A percentile compares a stretch with the other conserved stretches of the same genome.
These are phyloP conservation scores for Luffa acutangula DNA, from an alignment of 306 rosid genomes.

Conservation along the genomic window DNA sequence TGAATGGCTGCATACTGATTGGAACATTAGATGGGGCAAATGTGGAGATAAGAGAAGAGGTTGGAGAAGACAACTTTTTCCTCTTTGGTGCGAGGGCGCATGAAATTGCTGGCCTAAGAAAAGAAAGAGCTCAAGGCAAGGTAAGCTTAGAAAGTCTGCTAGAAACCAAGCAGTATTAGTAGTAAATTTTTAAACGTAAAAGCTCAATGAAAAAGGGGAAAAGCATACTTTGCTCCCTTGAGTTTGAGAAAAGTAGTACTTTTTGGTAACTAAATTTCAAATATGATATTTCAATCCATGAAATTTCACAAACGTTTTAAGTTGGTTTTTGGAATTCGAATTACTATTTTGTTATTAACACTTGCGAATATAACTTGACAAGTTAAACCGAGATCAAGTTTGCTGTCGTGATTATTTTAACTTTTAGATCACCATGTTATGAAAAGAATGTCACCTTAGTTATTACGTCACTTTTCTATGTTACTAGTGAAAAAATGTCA, in stretches of 20 bases:
- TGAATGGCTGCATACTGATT: slow-evolving; percentile 84
- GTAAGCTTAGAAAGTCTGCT: slow-evolving; percentile 24
- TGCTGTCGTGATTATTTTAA: background rate
- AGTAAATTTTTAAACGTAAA: background rate
- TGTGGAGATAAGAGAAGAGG: slow-evolving; percentile 92
- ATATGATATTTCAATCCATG: background rate
- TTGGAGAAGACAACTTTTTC: slow-evolving; percentile 86
- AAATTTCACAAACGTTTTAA: background rate
- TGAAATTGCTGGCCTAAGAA: slow-evolving; percentile 80
- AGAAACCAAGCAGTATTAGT: background rate
- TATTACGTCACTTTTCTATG: background rate
- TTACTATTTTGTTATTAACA: background rate
- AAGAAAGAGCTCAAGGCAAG: slow-evolving; percentile 85
- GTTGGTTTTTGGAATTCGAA: background rate
- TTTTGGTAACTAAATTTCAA: background rate
- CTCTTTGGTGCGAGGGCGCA: slow-evolving; percentile 89
- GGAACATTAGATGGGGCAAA: slow-evolving; percentile 99
- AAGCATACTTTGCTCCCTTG: background rate
- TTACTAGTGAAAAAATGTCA: background rate
- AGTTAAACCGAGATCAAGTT: background rate
- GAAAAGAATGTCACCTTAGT: background rate
- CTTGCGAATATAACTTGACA: background rate
- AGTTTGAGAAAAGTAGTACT: background rate
- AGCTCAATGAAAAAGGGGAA: background rate
- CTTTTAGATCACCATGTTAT: background rate